These are phyloP conservation scores for Ganoderma boninense DNA, from an alignment of 1,284 basidiomycete species.

Conservation along the genomic window DNA sequence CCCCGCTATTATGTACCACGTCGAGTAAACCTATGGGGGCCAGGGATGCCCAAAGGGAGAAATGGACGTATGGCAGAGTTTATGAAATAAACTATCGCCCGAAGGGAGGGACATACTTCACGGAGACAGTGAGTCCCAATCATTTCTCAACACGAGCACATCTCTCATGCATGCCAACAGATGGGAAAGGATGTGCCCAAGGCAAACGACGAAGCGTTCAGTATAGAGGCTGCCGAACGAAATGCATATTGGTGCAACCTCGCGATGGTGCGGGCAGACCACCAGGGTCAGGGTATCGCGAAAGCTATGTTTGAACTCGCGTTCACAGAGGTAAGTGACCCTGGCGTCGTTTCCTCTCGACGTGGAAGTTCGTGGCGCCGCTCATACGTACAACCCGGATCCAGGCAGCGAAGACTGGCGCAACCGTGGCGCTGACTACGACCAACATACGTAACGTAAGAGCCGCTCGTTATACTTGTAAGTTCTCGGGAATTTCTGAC, in stretches of 20 bases:
- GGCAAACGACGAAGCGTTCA: slow-evolving; percentile 19
- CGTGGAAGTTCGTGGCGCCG: background rate
- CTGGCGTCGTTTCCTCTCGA: too few relatives aligned
- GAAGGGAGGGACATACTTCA: slow-evolving; percentile 27
- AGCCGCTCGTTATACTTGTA: too few relatives aligned
- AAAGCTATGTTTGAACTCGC: slow-evolving; percentile 29
- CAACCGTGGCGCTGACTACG: slow-evolving; percentile 24
- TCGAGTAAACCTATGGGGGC: background rate
- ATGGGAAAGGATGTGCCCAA: slow-evolving; percentile 22
- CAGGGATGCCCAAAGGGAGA: slow-evolving; percentile 28
- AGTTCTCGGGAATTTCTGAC: background rate
- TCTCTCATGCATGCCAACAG: slow-evolving; percentile 3
- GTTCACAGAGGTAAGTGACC: slow-evolving; percentile 25
- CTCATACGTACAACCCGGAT: background rate
- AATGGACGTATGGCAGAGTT: slow-evolving; percentile 18
- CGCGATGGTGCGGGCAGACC: slow-evolving; percentile 30
- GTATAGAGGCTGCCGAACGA: slow-evolving; percentile 23
- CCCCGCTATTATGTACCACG: too few relatives aligned
- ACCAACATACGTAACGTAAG: slow-evolving; percentile 30
- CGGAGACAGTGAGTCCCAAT: slow-evolving; percentile 8
- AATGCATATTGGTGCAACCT: slow-evolving; percentile 29
- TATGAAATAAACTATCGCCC: slow-evolving; percentile 25
- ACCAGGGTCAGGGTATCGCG: slow-evolving; percentile 31
- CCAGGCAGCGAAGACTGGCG: slow-evolving; percentile 24
- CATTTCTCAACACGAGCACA: too few relatives aligned